Evolutionary conservation across 257 asterid genomes (phyloP), one percentile per base, ranked within the genome.

Genomic region (Penstemon eatonii): DNA sequence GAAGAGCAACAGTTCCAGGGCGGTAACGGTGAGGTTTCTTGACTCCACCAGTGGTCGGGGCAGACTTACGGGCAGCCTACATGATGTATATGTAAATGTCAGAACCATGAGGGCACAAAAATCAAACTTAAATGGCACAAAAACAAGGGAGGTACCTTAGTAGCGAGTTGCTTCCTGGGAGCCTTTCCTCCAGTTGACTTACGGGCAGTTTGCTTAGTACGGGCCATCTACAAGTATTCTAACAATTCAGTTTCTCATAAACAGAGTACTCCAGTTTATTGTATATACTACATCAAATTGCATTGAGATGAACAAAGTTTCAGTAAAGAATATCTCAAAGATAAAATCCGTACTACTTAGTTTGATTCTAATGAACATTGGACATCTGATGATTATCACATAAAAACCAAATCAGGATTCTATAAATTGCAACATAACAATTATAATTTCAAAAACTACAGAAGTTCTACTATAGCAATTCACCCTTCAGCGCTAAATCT

Each of bases 141-240:
- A 15, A 8, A 2, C 3, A 12, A 0, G 9, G n/a, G n/a, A 60
- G 1, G 5, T 18, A 85, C 92, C 92, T 86, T 86, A 2, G 92
- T 86, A 15, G 92, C 92, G 0, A 86, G 92, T 67, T 84, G 92
- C 83, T 86, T 86, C 85, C 92, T 82, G 5, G 92, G 92, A 3
- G 92, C 92, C 79, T 86, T 86, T 84, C 92, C 92, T 74, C 92
- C 92, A 6, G 92, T 86, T 6, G 89, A 86, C 81, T 86, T 86
- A 11, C 92, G 89, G 56, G 92, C 92, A 52, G 92, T 86, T 84
- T 86, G 92, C 83, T 86, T 86, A 56, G 92, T 86, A 84, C 92
- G 92, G 49, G 92, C 92, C 92, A 86, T 86, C 87, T 78, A 44
- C 69, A 33, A 56, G 58, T n/a, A 11, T 11, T 56, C 55, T n/a